Evolutionary conservation across 2,329 filamentous ascomycete genomes (phyloP).

Genomic region (Sporothrix brasiliensis): DNA sequence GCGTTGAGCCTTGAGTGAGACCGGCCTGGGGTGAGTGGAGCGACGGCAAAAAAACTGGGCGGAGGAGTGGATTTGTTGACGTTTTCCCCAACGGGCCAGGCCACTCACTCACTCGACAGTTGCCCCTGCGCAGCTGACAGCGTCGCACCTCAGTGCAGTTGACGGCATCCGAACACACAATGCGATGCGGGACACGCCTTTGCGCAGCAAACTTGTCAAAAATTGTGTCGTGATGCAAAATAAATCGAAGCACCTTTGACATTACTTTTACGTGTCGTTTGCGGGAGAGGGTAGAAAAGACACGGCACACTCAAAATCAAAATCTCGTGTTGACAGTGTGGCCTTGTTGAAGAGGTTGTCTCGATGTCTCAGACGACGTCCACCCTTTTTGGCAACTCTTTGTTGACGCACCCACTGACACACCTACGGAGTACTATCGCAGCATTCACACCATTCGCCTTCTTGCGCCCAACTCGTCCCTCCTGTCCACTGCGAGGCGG

Average conservation of each 20-base stretch:
- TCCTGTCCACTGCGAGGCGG: not conserved
- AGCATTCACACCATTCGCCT: not conserved
- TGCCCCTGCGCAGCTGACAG: slow-evolving; percentile 14
- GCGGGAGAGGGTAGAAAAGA: too few species aligned
- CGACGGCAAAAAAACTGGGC: too few species aligned
- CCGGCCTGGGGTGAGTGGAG: not conserved
- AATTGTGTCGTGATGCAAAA: not conserved
- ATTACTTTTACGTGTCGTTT: not conserved
- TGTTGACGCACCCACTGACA: not conserved
- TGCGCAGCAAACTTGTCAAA: not conserved
- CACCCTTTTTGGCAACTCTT: not conserved
- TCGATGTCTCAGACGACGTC: slow-evolving; percentile 1
- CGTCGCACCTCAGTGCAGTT: not conserved
- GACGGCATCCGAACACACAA: not conserved
- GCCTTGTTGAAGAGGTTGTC: slow-evolving; percentile 2
- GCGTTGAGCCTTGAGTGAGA: slow-evolving; percentile 10
- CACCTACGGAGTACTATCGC: not conserved
- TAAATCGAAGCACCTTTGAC: too few species aligned
- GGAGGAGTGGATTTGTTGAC: not conserved
- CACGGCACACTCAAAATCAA: not conserved
- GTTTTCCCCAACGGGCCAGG: not conserved
- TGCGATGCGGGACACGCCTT: not conserved
- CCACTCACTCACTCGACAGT: not conserved
- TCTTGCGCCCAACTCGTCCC: not conserved
- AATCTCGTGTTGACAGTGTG: slow-evolving; percentile 5